Evolutionary conservation across 495 filamentous ascomycete genomes (phyloP).

Genomic region (Neurospora sp.): DNA sequence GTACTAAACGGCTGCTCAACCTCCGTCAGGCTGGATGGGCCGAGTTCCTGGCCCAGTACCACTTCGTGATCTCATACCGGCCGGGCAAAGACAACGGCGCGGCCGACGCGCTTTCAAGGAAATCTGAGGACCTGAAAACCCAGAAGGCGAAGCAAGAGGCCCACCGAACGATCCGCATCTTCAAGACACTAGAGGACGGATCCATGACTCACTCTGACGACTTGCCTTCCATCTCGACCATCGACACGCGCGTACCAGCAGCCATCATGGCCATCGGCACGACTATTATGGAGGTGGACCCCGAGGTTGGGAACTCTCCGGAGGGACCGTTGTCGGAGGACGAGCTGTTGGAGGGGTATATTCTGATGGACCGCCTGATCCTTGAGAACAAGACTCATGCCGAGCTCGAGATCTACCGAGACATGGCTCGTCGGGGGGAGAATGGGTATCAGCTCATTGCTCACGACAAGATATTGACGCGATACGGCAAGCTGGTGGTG

Average conservation of each 20-base stretch:
- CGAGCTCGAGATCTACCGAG: too few species aligned
- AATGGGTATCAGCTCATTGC: too few species aligned
- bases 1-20: not conserved
- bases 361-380: too few species aligned
- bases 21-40: not conserved
- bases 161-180: not conserved
- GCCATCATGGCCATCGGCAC: accelerated
- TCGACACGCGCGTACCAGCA: too few species aligned
- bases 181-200: not conserved
- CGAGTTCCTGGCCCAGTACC: not conserved
- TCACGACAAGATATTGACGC: too few species aligned
- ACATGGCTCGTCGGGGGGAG: too few species aligned
- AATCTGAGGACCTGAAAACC: not conserved
- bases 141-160: not conserved
- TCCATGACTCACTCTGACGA: not conserved
- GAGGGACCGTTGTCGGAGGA: too few species aligned
- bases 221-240: too few species aligned
- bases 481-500: not conserved
- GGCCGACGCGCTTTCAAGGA: not conserved
- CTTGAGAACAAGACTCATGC: too few species aligned
- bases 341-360: too few species aligned
- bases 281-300: too few species aligned
- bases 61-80: conserved; percentile 1
- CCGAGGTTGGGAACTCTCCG: too few species aligned
- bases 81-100: not conserved